phyloP scores from a whole-genome alignment of 768 basidiomycete genomes.

The Hericium erinaceus region DNA sequence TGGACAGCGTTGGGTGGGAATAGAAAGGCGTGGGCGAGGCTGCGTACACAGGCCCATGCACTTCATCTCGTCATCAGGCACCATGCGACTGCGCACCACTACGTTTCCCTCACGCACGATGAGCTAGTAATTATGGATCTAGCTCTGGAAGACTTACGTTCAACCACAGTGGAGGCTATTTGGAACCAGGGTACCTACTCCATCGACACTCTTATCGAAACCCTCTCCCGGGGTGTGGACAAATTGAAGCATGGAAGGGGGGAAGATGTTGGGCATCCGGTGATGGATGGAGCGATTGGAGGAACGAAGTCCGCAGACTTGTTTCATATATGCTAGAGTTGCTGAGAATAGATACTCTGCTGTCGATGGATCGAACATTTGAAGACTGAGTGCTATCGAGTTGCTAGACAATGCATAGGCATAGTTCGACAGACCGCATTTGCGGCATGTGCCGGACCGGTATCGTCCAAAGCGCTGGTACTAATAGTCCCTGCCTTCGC shows the following conservation, averaged over 20 bases:
- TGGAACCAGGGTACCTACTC: not conserved
- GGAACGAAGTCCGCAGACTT: too few relatives aligned
- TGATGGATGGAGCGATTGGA: too few relatives aligned
- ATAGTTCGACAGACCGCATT: too few relatives aligned
- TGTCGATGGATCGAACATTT: too few relatives aligned
- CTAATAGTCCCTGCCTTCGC: too few relatives aligned
- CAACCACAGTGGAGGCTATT: not conserved
- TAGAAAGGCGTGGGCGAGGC: not conserved
- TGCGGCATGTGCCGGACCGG: too few relatives aligned
- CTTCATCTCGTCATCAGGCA: not conserved
- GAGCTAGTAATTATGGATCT: not conserved
- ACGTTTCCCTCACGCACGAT: not conserved
- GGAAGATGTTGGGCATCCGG: too few relatives aligned
- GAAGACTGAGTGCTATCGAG: too few relatives aligned
- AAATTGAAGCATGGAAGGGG: not conserved
- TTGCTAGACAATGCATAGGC: too few relatives aligned
- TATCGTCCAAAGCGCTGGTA: too few relatives aligned
- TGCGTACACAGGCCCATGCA: not conserved
- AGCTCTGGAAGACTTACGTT: not conserved
- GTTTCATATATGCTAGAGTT: too few relatives aligned
- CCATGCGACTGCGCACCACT: not conserved
- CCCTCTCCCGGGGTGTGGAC: not conserved
- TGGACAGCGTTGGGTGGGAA: not conserved
- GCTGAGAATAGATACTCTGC: too few relatives aligned
- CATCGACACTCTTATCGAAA: not conserved